These are phyloP conservation scores for Cutaneotrichosporon sp. DNA, from an alignment of 1,284 basidiomycete genomes.

Conservation along the genomic window DNA sequence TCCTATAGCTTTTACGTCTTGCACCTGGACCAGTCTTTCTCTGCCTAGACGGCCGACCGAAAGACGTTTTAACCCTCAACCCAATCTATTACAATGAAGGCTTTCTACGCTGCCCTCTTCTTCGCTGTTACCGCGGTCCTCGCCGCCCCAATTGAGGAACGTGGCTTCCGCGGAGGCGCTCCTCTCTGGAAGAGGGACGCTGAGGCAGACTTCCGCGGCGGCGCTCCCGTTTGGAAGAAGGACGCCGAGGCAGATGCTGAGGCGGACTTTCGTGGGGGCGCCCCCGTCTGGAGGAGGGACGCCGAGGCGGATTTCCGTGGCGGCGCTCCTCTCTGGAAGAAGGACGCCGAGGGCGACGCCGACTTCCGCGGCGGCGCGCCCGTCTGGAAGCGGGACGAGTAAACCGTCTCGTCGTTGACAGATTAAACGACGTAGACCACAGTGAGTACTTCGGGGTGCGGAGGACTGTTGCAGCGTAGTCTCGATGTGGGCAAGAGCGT, in stretches of 20 bases:
- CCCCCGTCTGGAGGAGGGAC: neutral
- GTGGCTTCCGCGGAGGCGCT: neutral
- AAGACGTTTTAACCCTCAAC: no score
- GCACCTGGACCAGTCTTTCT: no score
- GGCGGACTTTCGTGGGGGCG: neutral
- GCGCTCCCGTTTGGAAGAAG: neutral
- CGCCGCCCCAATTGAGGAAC: constrained; percentile 23
- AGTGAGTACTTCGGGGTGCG: no score
- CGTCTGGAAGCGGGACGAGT: no score
- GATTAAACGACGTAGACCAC: no score
- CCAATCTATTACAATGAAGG: constrained; percentile 23
- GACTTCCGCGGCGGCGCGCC: neutral
- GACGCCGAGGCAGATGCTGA: neutral
- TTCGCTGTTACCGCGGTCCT: constrained; percentile 21
- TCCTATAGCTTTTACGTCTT: no score
- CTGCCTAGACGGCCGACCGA: no score
- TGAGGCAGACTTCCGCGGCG: neutral
- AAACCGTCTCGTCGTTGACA: no score
- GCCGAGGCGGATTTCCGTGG: constrained; percentile 12
- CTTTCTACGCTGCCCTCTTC: constrained; percentile 19
- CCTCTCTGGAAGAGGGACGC: neutral
- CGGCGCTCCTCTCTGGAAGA: constrained; percentile 16
- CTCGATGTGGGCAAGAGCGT: no score
- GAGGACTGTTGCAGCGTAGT: no score
- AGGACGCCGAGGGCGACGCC: constrained; percentile 22